Percentiles rank a stretch among this genome's conserved stretches.
Conservation (phyloP, 2,329 filamentous ascomycete genomes). For the Sporothrix euskadiensis region DNA sequence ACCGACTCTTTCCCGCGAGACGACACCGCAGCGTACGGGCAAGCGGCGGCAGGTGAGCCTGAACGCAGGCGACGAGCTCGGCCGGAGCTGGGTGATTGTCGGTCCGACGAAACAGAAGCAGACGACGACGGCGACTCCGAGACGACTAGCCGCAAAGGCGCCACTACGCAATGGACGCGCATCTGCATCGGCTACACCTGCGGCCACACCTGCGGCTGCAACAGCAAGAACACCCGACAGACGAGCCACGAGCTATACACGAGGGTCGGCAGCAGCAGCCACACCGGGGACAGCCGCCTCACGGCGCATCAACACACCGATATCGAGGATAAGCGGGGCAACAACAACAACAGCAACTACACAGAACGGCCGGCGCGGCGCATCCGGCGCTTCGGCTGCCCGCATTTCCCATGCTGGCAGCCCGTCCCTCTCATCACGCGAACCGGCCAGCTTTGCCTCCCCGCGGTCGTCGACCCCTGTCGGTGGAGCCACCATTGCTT, state of each 20-base stretch:
- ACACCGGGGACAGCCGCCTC: slow-evolving; percentile 41
- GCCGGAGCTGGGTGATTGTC: slow-evolving; percentile 72
- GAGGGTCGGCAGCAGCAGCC: slow-evolving; percentile 13
- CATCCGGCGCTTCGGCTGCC: slow-evolving; percentile 30
- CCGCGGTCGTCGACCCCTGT: slow-evolving; percentile 47
- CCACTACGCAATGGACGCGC: not conserved
- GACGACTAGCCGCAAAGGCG: not conserved
- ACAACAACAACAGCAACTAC: not conserved
- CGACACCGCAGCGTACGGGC: slow-evolving; percentile 44
- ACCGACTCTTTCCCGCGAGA: slow-evolving; percentile 32
- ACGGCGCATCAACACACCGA: slow-evolving; percentile 50
- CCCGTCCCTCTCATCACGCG: slow-evolving; percentile 43
- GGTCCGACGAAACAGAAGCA: slow-evolving; percentile 38
- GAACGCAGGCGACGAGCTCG: slow-evolving; percentile 55
- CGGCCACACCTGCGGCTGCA: not conserved
- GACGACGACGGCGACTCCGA: not conserved
- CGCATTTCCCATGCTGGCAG: slow-evolving; percentile 52
- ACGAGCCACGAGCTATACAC: slow-evolving; percentile 27
- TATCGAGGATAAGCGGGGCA: slow-evolving; percentile 39
- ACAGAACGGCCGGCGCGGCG: slow-evolving; percentile 31
- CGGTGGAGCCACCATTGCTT: slow-evolving; percentile 25
- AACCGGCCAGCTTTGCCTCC: slow-evolving; percentile 57
- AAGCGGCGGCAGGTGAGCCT: slow-evolving; percentile 58
- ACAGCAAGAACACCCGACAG: slow-evolving; percentile 9
- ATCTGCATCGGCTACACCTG: not conserved